Evolutionary conservation across 345 rosid genomes (phyloP).

Genomic region (Populus pruinosa): DNA sequence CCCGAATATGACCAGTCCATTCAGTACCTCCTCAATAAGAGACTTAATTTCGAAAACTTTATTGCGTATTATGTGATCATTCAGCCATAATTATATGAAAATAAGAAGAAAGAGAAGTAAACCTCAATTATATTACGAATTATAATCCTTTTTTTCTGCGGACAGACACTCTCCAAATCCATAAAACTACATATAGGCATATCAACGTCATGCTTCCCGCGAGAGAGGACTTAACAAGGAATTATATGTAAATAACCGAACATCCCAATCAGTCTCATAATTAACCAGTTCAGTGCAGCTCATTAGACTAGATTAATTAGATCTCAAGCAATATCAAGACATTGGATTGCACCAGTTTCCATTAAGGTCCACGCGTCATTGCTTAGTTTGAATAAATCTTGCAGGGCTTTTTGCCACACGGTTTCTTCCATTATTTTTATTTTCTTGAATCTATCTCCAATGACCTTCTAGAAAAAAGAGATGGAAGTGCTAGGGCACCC

Average conservation of each 20-base stretch:
- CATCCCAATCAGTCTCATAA: neutral
- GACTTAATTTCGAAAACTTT: too few relatives aligned
- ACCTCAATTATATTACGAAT: too few relatives aligned
- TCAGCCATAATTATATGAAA: neutral
- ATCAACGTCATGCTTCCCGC: neutral
- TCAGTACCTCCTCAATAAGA: too few relatives aligned
- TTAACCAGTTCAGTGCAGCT: neutral
- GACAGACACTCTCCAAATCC: neutral
- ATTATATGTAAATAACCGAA: neutral
- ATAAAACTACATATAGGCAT: neutral
- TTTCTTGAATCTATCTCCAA: neutral
- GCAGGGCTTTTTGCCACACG: neutral
- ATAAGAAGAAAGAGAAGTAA: neutral
- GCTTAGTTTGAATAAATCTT: neutral
- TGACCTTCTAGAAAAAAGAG: neutral
- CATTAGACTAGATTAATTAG: neutral
- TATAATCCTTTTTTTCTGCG: too few relatives aligned
- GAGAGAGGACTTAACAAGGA: neutral
- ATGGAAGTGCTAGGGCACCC: neutral
- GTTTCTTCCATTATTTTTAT: constrained; percentile 1
- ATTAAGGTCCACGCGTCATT: constrained; percentile 5
- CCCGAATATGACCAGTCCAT: too few relatives aligned
- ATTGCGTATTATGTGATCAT: too few relatives aligned
- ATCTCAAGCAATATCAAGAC: constrained; percentile 1
- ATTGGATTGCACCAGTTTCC: neutral